Evolutionary conservation across 768 basidiomycete genomes (phyloP).

Genomic region (Pleurotus djamor): DNA sequence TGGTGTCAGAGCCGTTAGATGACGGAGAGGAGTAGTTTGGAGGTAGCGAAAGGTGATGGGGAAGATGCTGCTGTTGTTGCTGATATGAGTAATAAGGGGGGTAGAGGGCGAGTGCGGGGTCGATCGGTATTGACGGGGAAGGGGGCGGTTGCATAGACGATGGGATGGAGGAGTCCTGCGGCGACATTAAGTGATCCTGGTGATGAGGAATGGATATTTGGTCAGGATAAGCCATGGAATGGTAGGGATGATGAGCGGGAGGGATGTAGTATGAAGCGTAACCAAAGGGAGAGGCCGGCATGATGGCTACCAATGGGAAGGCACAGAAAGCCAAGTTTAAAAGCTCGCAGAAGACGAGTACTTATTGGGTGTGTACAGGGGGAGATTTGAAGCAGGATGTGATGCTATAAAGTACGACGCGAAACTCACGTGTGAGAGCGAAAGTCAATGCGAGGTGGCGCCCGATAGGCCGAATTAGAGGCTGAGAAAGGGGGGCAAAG

Average conservation of each 20-base stretch:
- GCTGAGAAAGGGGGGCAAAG: slow-evolving; percentile 17
- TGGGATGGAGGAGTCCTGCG: slow-evolving; percentile 37
- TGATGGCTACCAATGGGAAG: slow-evolving; percentile 11
- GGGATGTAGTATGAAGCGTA: slow-evolving; percentile 31
- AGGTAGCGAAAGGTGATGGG: slow-evolving; percentile 54
- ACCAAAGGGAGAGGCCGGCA: slow-evolving; percentile 31
- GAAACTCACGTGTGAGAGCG: slow-evolving; percentile 8
- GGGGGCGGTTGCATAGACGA: slow-evolving; percentile 53
- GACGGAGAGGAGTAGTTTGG: slow-evolving; percentile 75
- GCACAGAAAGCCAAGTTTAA: neutral
- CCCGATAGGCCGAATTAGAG: slow-evolving; percentile 16
- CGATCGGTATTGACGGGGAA: slow-evolving; percentile 63
- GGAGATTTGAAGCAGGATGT: neutral
- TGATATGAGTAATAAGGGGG: slow-evolving; percentile 63
- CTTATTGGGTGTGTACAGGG: slow-evolving; percentile 2
- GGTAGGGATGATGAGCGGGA: slow-evolving; percentile 20
- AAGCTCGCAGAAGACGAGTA: slow-evolving; percentile 3
- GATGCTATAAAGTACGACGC: slow-evolving; percentile 6
- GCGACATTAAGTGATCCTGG: slow-evolving; percentile 29
- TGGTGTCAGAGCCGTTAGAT: slow-evolving; percentile 74
- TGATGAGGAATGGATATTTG: slow-evolving; percentile 22
- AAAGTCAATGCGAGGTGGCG: slow-evolving; percentile 12
- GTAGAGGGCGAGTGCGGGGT: slow-evolving; percentile 70
- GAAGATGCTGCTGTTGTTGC: slow-evolving; percentile 43
- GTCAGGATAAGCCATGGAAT: slow-evolving; percentile 22